A percentile compares a stretch with the other conserved stretches of the same genome.
Conservation (phyloP, 306 rosid genomes). For the Prunus kanzakura region DNA sequence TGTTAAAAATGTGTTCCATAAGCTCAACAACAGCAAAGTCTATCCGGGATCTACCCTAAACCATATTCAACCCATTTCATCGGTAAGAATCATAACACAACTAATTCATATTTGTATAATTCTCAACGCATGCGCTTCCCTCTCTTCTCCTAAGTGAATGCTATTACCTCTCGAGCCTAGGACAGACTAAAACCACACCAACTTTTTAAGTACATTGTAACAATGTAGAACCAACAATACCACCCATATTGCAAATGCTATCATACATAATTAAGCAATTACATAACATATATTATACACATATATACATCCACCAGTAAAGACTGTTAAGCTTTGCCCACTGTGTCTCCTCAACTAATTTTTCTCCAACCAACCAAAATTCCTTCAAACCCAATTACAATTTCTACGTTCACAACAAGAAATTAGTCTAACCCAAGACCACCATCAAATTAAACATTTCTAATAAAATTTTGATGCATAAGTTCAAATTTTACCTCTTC, state of each 20-base stretch:
- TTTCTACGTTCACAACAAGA: background rate
- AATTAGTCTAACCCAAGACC: background rate
- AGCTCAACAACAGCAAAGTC: background rate
- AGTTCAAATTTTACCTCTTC: slow-evolving; percentile 49
- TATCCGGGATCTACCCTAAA: background rate
- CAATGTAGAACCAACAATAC: background rate
- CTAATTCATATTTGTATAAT: background rate
- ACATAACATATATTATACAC: no score
- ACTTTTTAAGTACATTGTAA: background rate
- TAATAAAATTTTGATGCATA: background rate
- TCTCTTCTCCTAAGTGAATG: background rate
- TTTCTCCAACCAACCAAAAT: background rate
- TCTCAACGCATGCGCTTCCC: background rate
- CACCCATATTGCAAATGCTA: background rate
- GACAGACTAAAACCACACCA: background rate
- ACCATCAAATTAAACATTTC: background rate
- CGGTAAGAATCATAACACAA: background rate
- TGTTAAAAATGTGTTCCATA: background rate
- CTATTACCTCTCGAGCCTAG: background rate
- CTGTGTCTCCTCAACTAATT: background rate
- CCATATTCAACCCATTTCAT: background rate
- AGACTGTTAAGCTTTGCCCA: background rate
- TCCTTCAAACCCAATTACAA: background rate
- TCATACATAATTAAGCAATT: background rate
- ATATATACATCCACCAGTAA: background rate